phyloP scores from a whole-genome alignment of 2,329 filamentous ascomycete genomes.

The Lizonia empirigonia region DNA sequence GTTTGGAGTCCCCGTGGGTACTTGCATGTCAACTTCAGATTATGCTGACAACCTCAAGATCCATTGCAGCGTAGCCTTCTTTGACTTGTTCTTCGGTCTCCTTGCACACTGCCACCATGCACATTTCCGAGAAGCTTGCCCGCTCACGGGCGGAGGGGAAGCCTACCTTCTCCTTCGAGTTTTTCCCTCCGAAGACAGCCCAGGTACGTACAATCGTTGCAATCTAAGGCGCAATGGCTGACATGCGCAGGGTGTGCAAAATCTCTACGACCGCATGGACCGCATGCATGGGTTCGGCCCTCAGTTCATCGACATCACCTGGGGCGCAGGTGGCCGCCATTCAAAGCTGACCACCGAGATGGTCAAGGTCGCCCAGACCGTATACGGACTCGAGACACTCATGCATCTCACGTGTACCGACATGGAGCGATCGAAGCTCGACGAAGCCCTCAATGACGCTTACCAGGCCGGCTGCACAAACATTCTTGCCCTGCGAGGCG shows the following conservation, averaged over 20 bases:
- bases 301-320: conserved; percentile 97
- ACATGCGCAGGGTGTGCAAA: conserved; percentile 76
- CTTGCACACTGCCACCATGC: conserved; percentile 67
- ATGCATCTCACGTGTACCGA: conserved; percentile 99
- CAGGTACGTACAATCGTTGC: conserved; percentile 55
- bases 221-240: conserved; percentile 11
- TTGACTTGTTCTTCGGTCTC: conserved; percentile 9
- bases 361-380: conserved; percentile 93
- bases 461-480: conserved; percentile 97
- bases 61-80: conserved; percentile 6
- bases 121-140: conserved; percentile 89
- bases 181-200: conserved; percentile 97
- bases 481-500: conserved; percentile 89
- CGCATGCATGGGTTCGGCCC: conserved; percentile 95
- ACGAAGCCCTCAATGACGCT: conserved; percentile 82
- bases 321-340: conserved; percentile 91
- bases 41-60: conserved; percentile 2
- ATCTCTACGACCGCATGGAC: conserved; percentile 99
- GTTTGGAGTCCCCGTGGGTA: conserved; percentile 27
- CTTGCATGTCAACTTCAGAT: conserved; percentile 11
- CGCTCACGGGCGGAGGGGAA: conserved; percentile 78
- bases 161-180: conserved; percentile 97
- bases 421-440: conserved; percentile 92
- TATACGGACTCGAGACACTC: conserved; percentile 95
- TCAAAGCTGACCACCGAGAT: conserved; percentile 96